Percentiles rank a stretch among this genome's conserved stretches.
phyloP scores from a whole-genome alignment of 352 stramenopile genomes.

The Thraustotheca clavata region DNA sequence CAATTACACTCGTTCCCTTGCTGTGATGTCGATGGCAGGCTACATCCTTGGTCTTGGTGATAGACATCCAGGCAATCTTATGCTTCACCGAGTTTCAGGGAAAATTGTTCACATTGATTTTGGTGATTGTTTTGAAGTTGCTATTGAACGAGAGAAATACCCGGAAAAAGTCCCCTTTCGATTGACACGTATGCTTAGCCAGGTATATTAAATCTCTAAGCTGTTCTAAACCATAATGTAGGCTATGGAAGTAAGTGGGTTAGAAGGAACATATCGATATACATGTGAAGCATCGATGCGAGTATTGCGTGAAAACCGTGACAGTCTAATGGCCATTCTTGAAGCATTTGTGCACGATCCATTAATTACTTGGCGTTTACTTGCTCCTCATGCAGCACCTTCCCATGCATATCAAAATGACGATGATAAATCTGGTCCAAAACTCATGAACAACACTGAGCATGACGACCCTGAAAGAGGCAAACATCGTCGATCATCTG shows the following conservation, averaged over 20 bases:
- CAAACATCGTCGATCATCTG: slow-evolving; percentile 4
- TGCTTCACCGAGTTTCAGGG: slow-evolving; percentile 98
- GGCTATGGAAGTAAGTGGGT: slow-evolving; percentile 99
- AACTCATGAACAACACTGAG: slow-evolving; percentile 3
- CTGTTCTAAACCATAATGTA: slow-evolving; percentile 36
- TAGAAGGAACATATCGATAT: slow-evolving; percentile 99
- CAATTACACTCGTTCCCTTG: slow-evolving; percentile 98
- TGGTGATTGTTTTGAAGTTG: slow-evolving; percentile 98
- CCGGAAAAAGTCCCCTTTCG: slow-evolving; percentile 99
- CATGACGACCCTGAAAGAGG: slow-evolving; percentile 24
- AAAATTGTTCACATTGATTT: slow-evolving; percentile 99
- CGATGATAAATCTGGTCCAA: slow-evolving; percentile 21
- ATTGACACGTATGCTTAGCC: slow-evolving; percentile 97
- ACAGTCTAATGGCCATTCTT: slow-evolving; percentile 99
- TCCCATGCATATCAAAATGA: slow-evolving; percentile 44
- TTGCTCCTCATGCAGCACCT: slow-evolving; percentile 78
- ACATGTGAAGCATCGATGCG: slow-evolving; percentile 98
- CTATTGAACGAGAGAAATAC: slow-evolving; percentile 99
- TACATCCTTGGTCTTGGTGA: slow-evolving; percentile 99
- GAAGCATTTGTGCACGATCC: slow-evolving; percentile 99
- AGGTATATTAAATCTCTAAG: slow-evolving; percentile 22
- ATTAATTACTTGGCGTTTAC: slow-evolving; percentile 97
- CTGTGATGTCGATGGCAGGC: slow-evolving; percentile 99
- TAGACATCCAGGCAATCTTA: slow-evolving; percentile 99
- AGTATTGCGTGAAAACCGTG: slow-evolving; percentile 96